Evolutionary conservation across 2,329 filamentous ascomycete genomes (phyloP), one percentile per base, ranked within the genome.

Genomic region (Amylocarpus encephaloides): DNA sequence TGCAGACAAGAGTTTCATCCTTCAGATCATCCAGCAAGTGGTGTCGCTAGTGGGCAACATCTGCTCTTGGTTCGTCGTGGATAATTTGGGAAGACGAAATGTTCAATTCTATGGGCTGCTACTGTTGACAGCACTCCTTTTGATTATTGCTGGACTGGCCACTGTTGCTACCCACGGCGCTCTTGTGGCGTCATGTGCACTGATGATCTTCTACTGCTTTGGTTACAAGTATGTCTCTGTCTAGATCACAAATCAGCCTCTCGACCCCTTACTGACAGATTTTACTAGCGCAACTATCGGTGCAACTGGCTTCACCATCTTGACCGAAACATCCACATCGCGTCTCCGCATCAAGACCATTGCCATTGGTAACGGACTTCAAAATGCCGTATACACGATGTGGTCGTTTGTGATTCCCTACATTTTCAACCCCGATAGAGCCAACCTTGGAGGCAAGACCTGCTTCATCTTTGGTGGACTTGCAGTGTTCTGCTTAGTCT

Each of bases 221-320:
- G 22, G 22, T 26, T 26, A 26, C 22, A 26, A 26, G 22, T 26
- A 26, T 4, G 22, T 26, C 4, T 7, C 22, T 26, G 22, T 7
- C 22, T 7, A 26, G 22, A 7, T 7, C 22, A 26, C 22, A 26
- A 26, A 26, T n/a, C n/a, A n/a, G 7, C 22, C 7, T 26, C 22
- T 26, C 22, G 4, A 4, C 7, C 22, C 4, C 7, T 35, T 36
- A 10, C 34, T 36, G 9, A 36, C 34, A 36, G 3, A 16, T n/a
- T 33, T 34, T 36, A 47, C 42, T 72, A 53, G 71, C 43, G 62
- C 69, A 43, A 68, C 66, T 12, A 71, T 73, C 22, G 71, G 70
- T 11, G 62, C 59, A 12, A 60, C 57, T 3, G 58, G 59, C n/a
- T 63, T 57, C 51, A 56, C 61, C 3, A 54, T 62, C n/a, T 49